A percentile compares a stretch with the other conserved stretches of the same genome.
Evolutionary conservation across 176 grass and related monocot species (phyloP).

Genomic region (Triticum aestivum): IWGSC_CS_RefSeq_v2.1 NC_057802.1:419860626-419861125

Average conservation of each 20-base stretch:
- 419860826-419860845: not conserved
- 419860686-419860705: slow-evolving; percentile 12
- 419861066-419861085: too few species aligned
- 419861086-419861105: too few species aligned
- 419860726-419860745: not conserved
- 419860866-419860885: not conserved
- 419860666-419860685: too few species aligned
- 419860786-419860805: not conserved
- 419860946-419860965: not conserved
- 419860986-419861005: not conserved
- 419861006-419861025: too few species aligned
- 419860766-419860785: not conserved
- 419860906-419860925: not conserved
- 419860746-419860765: not conserved
- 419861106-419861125: too few species aligned
- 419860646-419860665: not conserved
- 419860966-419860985: slow-evolving; percentile 13
- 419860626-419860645: too few species aligned
- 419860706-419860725: slow-evolving; percentile 8
- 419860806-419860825: not conserved
- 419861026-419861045: too few species aligned
- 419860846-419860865: not conserved
- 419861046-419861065: too few species aligned
- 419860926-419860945: not conserved
- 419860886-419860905: slow-evolving; percentile 7